A percentile compares a stretch with the other conserved stretches of the same genome.
Conservation (phyloP, 2,329 filamentous ascomycete species). For the Aspergillus piperis region DNA sequence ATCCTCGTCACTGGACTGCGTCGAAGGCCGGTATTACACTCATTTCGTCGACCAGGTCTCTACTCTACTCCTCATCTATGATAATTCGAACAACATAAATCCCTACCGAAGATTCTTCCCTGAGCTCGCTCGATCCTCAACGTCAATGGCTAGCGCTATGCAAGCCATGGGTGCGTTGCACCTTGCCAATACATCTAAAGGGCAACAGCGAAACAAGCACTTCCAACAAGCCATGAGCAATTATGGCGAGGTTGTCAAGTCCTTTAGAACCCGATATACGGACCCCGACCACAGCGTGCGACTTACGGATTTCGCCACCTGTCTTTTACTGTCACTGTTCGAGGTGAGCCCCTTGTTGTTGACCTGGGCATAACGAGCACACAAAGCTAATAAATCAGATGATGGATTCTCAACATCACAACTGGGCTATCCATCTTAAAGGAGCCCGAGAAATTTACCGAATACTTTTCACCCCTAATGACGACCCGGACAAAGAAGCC, state of each 20-base stretch:
- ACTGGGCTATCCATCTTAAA: slow-evolving; percentile 43
- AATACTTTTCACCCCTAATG: slow-evolving; percentile 32
- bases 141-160: slow-evolving; percentile 42
- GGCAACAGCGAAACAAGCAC: slow-evolving; percentile 35
- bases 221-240: slow-evolving; percentile 42
- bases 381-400: slow-evolving; percentile 27
- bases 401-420: slow-evolving; percentile 42
- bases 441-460: slow-evolving; percentile 44
- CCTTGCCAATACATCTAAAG: slow-evolving; percentile 40
- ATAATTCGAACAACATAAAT: slow-evolving; percentile 39
- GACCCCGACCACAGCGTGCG: slow-evolving; percentile 27
- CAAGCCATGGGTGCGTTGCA: slow-evolving; percentile 44
- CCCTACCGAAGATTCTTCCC: slow-evolving; percentile 39
- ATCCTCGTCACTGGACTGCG: slow-evolving; percentile 24
- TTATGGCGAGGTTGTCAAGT: slow-evolving; percentile 41
- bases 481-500: slow-evolving; percentile 28
- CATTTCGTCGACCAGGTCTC: slow-evolving; percentile 40
- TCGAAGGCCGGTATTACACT: slow-evolving; percentile 37
- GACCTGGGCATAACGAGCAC: not conserved
- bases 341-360: slow-evolving; percentile 27
- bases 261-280: slow-evolving; percentile 31
- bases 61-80: slow-evolving; percentile 38
- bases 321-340: slow-evolving; percentile 37
- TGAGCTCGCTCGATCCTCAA: slow-evolving; percentile 35
- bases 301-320: slow-evolving; percentile 38